A percentile compares a stretch with the other conserved stretches of the same genome.
These are phyloP conservation scores for Fistulinella prunicolor DNA, from an alignment of 768 basidiomycete genomes.

Conservation along the genomic window DNA sequence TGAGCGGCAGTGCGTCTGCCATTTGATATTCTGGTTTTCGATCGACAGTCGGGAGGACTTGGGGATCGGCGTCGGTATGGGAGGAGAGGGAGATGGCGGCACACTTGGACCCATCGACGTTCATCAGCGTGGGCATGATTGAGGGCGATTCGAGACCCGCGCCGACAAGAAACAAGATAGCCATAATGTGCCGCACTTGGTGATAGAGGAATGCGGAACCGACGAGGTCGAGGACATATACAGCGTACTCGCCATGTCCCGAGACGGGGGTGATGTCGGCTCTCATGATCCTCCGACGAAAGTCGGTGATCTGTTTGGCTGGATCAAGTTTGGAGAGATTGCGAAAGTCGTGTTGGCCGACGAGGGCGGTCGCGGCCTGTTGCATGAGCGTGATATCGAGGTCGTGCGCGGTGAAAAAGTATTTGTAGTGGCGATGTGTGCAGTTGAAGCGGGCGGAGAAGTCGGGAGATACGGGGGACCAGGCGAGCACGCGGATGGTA, in stretches of 20 bases:
- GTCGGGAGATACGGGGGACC: conserved; percentile 77
- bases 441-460: conserved; percentile 94
- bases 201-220: conserved; percentile 93
- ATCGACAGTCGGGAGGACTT: conserved; percentile 49
- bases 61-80: not conserved
- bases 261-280: conserved; percentile 58
- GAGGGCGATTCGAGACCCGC: conserved; percentile 70
- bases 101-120: conserved; percentile 45
- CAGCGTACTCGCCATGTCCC: conserved; percentile 30
- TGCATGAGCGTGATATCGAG: conserved; percentile 78
- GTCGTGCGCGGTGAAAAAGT: conserved; percentile 75
- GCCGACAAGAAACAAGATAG: conserved; percentile 85
- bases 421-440: conserved; percentile 90
- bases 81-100: not conserved
- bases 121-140: conserved; percentile 70
- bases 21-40: conserved; percentile 90
- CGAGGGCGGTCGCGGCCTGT: conserved; percentile 62
- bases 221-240: conserved; percentile 76
- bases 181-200: conserved; percentile 95
- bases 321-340: conserved; percentile 95
- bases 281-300: conserved; percentile 61
- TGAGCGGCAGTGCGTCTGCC: conserved; percentile 86
- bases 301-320: conserved; percentile 84
- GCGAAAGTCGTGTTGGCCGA: conserved; percentile 93
- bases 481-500: conserved; percentile 87